These are phyloP conservation scores for Alternaria gaisen DNA, from an alignment of 2,329 filamentous ascomycete genomes.

Conservation along the genomic window DNA sequence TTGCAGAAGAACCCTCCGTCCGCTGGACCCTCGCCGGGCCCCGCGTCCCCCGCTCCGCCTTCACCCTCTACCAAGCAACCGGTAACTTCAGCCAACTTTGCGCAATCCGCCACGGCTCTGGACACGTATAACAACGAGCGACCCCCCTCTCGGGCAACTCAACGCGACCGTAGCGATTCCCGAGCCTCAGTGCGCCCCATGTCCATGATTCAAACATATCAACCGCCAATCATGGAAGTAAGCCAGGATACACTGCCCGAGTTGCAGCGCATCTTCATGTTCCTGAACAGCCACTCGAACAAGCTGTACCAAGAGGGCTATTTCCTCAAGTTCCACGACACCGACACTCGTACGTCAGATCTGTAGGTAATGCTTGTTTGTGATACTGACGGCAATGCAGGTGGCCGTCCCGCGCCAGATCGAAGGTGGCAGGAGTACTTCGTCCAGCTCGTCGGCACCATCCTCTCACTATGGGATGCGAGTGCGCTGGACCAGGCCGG, in stretches of 20 bases:
- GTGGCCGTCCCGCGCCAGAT: slow-evolving; percentile 85
- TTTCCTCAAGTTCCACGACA: slow-evolving; percentile 94
- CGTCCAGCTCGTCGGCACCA: slow-evolving; percentile 93
- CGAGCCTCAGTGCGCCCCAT: slow-evolving; percentile 72
- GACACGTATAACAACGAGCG: slow-evolving; percentile 39
- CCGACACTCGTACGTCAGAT: slow-evolving; percentile 79
- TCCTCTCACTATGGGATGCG: slow-evolving; percentile 95
- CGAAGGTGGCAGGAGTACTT: slow-evolving; percentile 97
- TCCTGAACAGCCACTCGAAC: slow-evolving; percentile 92
- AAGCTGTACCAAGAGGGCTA: slow-evolving; percentile 98
- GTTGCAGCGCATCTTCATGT: slow-evolving; percentile 91
- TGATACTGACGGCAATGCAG: slow-evolving; percentile 59
- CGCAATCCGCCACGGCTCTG: slow-evolving; percentile 43
- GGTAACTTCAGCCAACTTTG: slow-evolving; percentile 25
- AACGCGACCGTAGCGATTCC: slow-evolving; percentile 57
- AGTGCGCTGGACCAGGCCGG: slow-evolving; percentile 88
- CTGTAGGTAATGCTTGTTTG: slow-evolving; percentile 9
- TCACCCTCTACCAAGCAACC: slow-evolving; percentile 41
- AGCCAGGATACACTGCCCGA: slow-evolving; percentile 88
- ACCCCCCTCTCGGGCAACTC: slow-evolving; percentile 46
- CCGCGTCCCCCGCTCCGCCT: slow-evolving; percentile 46
- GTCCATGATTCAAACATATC: slow-evolving; percentile 87
- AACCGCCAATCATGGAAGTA: slow-evolving; percentile 86
- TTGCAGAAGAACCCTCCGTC: slow-evolving; percentile 36
- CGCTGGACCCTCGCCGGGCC: slow-evolving; percentile 39